phyloP scores from a whole-genome alignment of 129 eudicot genomes.

The Tanacetum coccineum region DNA sequence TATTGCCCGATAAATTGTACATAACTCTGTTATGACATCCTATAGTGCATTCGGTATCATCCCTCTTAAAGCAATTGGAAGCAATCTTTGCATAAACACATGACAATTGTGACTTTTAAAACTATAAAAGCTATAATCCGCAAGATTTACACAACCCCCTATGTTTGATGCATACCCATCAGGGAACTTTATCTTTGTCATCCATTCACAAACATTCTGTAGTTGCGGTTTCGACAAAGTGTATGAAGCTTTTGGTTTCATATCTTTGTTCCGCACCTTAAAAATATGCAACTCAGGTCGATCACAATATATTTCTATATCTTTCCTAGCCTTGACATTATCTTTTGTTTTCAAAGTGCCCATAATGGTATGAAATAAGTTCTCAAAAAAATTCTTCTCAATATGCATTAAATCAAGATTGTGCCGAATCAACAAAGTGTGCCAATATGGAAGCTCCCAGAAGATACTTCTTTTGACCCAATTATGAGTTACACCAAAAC shows the following conservation, averaged over 20 bases:
- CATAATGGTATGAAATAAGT: conserved; percentile 17
- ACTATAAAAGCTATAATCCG: not conserved
- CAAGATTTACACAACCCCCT: conserved; percentile 2
- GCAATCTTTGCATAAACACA: conserved; percentile 6
- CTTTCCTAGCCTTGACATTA: conserved; percentile 11
- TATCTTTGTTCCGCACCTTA: not conserved
- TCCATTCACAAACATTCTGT: conserved; percentile 18
- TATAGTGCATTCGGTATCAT: conserved; percentile 6
- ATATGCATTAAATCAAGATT: conserved; percentile 7
- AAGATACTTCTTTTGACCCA: conserved; percentile 21
- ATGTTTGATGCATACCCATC: conserved; percentile 22
- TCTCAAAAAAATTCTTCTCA: conserved; percentile 24
- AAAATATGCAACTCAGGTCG: not conserved
- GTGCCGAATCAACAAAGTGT: not conserved
- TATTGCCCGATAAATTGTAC: not conserved
- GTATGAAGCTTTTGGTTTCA: conserved; percentile 19
- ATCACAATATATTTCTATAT: not conserved
- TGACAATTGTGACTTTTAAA: conserved; percentile 25
- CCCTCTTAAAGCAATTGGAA: conserved; percentile 10
- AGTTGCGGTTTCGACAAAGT: not conserved
- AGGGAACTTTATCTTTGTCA: conserved; percentile 3
- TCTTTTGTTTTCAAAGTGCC: conserved; percentile 19
- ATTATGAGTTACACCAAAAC: conserved; percentile 14
- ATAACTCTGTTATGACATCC: conserved; percentile 4
- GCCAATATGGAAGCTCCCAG: conserved; percentile 21